A percentile compares a stretch with the other conserved stretches of the same genome.
phyloP scores from a whole-genome alignment of 2,329 filamentous ascomycete genomes.

The Coniochaeta hoffmannii region DNA sequence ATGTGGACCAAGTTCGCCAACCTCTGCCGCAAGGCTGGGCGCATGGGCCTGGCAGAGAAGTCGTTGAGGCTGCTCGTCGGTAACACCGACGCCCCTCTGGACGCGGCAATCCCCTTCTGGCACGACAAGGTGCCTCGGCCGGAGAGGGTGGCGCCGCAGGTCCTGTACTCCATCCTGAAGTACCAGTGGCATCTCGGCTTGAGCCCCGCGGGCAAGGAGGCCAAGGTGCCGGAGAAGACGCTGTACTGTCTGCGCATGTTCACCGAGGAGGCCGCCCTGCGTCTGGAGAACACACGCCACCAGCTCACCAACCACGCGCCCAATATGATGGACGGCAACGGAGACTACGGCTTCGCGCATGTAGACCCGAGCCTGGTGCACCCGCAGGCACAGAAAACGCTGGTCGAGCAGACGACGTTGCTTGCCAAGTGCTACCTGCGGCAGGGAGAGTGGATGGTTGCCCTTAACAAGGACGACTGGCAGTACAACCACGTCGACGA shows the following conservation, averaged over 20 bases:
- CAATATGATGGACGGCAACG: constrained; percentile 26
- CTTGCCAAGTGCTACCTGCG: constrained; percentile 94
- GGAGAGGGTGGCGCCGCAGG: constrained; percentile 59
- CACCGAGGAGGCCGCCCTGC: constrained; percentile 50
- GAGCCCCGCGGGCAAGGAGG: constrained; percentile 34
- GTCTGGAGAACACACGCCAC: constrained; percentile 44
- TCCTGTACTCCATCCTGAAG: constrained; percentile 95
- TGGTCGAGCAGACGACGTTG: constrained; percentile 59
- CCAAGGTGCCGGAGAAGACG: constrained; percentile 43
- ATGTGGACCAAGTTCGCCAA: constrained; percentile 99
- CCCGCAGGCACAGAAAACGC: constrained; percentile 41
- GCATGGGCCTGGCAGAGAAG: constrained; percentile 91
- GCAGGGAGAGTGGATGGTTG: constrained; percentile 92
- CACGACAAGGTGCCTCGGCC: constrained; percentile 25
- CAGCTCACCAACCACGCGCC: constrained; percentile 40
- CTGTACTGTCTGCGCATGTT: constrained; percentile 54
- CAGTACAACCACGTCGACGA: constrained; percentile 78
- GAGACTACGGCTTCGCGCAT: constrained; percentile 38
- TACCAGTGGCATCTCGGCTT: constrained; percentile 89
- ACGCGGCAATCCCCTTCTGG: constrained; percentile 55
- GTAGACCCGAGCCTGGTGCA: constrained; percentile 43
- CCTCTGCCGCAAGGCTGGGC: constrained; percentile 90
- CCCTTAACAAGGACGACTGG: constrained; percentile 83
- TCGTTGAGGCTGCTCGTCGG: constrained; percentile 80
- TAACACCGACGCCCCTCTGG: constrained; percentile 58